These are phyloP conservation scores for Penicillium antarcticum DNA, from an alignment of 495 filamentous ascomycete species.

Conservation along the genomic window DNA sequence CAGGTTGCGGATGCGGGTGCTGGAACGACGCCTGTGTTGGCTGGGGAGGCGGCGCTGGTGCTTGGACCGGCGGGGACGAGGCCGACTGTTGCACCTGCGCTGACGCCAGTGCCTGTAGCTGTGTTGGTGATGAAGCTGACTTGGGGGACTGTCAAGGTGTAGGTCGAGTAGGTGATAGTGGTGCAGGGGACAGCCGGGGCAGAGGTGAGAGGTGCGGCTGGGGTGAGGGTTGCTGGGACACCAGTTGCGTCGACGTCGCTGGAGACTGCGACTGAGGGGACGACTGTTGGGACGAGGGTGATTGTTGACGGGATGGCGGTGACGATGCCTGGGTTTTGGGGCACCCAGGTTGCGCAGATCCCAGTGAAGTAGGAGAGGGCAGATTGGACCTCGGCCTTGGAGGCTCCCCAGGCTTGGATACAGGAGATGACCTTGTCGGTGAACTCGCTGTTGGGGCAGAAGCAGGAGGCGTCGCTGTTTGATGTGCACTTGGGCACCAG, in stretches of 20 bases:
- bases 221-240: slow-evolving; percentile 8
- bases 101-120: slow-evolving; percentile 38
- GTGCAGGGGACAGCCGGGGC: slow-evolving; percentile 48
- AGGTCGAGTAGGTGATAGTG: slow-evolving; percentile 59
- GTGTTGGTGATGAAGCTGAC: slow-evolving; percentile 63
- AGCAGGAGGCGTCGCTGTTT: slow-evolving; percentile 82
- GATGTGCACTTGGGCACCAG: slow-evolving; percentile 69
- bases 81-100: slow-evolving; percentile 45
- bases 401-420: slow-evolving; percentile 70
- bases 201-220: slow-evolving; percentile 31
- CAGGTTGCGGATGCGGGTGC: slow-evolving; percentile 12
- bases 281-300: slow-evolving; percentile 48
- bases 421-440: slow-evolving; percentile 79
- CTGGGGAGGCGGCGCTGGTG: slow-evolving; percentile 14
- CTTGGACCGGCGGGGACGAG: slow-evolving; percentile 21
- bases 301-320: slow-evolving; percentile 64
- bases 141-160: slow-evolving; percentile 71
- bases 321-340: slow-evolving; percentile 79
- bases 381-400: slow-evolving; percentile 60
- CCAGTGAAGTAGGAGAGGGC: slow-evolving; percentile 86
- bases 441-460: slow-evolving; percentile 76
- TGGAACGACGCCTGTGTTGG: slow-evolving; percentile 22
- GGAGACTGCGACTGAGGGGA: slow-evolving; percentile 10
- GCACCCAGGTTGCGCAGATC: slow-evolving; percentile 76
- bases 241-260: slow-evolving; percentile 22